These are phyloP conservation scores for Rhododendron simsii DNA, from an alignment of 148 eudicot genomes.

Conservation along the genomic window DNA sequence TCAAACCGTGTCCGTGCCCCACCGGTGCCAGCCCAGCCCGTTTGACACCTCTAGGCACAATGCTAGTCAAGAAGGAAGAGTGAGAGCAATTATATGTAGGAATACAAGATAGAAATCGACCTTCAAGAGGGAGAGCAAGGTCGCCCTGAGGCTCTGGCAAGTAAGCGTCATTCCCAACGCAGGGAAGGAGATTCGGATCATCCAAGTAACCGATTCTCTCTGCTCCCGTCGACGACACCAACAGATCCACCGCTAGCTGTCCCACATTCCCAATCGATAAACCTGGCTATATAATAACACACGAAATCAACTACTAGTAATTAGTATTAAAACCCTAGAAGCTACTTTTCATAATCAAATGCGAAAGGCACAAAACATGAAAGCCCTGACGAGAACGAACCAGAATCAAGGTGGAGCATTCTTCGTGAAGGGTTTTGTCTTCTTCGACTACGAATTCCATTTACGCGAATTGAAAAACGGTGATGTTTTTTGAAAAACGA, in stretches of 20 bases:
- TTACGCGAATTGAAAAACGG: neutral
- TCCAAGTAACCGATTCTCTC: conserved; percentile 72
- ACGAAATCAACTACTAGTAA: neutral
- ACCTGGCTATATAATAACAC: conserved; percentile 51
- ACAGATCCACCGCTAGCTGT: conserved; percentile 81
- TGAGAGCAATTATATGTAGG: neutral
- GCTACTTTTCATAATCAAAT: neutral
- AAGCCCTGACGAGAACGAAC: conserved; percentile 26
- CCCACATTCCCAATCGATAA: conserved; percentile 94
- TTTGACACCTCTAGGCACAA: too few species aligned
- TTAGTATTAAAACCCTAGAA: neutral
- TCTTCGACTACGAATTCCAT: conserved; percentile 70
- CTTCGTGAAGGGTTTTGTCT: conserved; percentile 38
- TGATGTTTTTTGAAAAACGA: neutral
- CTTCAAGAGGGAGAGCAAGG: conserved; percentile 86
- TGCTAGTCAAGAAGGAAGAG: too few species aligned
- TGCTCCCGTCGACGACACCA: conserved; percentile 56
- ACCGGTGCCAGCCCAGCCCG: too few species aligned
- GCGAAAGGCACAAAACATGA: neutral
- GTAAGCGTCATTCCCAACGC: conserved; percentile 92
- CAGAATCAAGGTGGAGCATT: conserved; percentile 65
- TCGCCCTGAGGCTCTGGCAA: conserved; percentile 60
- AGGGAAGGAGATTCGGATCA: conserved; percentile 79
- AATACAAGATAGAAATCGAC: conserved; percentile 21
- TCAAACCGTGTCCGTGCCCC: too few species aligned